phyloP scores from a whole-genome alignment of 441 rosid genomes.

The Jatropha multifida region DNA sequence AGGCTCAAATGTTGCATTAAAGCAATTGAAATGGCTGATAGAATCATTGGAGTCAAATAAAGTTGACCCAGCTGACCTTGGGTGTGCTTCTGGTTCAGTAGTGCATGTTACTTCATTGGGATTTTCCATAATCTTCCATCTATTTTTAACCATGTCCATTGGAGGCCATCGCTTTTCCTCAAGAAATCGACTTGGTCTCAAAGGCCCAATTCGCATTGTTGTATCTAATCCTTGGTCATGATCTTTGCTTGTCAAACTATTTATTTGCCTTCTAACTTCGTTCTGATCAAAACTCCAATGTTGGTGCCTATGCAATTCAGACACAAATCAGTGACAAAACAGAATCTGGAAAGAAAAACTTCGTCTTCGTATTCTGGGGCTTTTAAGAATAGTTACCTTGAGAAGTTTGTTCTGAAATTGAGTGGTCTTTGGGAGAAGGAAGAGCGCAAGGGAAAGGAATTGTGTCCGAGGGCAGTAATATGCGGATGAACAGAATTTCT shows the following conservation, averaged over 20 bases:
- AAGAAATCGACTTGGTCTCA: conserved; percentile 35
- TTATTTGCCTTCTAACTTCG: background rate
- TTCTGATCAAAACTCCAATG: conserved; percentile 17
- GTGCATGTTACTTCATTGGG: background rate
- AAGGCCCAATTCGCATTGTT: conserved; percentile 31
- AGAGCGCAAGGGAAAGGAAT: conserved; percentile 26
- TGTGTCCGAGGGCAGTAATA: conserved; percentile 9
- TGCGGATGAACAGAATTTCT: conserved; percentile 18
- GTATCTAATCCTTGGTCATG: conserved; percentile 27
- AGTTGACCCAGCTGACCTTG: conserved; percentile 8
- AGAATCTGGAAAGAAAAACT: too few species aligned
- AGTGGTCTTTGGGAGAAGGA: conserved; percentile 27
- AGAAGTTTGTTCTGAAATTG: conserved; percentile 27
- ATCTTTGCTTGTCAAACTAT: conserved; percentile 22
- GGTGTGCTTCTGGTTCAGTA: conserved; percentile 14
- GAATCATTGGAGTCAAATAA: conserved; percentile 17
- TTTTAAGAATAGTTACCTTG: conserved; percentile 26
- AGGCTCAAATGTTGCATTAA: conserved; percentile 26
- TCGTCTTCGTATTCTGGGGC: too few species aligned
- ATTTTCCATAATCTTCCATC: conserved; percentile 27
- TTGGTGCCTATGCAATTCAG: conserved; percentile 19
- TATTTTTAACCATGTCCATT: conserved; percentile 26
- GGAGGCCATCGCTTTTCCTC: conserved; percentile 57
- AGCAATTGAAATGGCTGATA: conserved; percentile 16
- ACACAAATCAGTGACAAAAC: too few species aligned